A percentile compares a stretch with the other conserved stretches of the same genome.
These are phyloP conservation scores for Wallacemonas rigidus DNA, from an alignment of 208 protist species.

Conservation along the genomic window DNA sequence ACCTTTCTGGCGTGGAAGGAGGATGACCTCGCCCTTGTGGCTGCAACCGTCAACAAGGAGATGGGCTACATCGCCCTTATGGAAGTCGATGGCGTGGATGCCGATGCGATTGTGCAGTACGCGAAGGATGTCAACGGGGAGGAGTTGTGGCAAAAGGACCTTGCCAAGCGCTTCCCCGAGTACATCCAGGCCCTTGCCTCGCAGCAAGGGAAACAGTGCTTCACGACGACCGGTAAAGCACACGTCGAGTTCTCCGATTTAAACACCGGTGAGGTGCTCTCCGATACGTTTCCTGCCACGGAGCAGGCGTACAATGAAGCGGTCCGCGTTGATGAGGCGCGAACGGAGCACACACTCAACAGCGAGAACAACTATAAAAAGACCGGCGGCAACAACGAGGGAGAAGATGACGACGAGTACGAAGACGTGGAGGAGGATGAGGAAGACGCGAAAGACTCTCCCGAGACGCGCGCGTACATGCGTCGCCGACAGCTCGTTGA, in stretches of 20 bases:
- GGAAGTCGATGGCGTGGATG: slow-evolving; percentile 29
- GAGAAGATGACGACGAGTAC: slow-evolving; percentile 24
- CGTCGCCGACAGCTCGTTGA: slow-evolving; percentile 20
- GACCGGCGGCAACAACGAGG: slow-evolving; percentile 10
- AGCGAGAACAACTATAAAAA: slow-evolving; percentile 6
- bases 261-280: slow-evolving; percentile 30
- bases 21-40: slow-evolving; percentile 30
- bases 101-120: slow-evolving; percentile 22
- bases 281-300: slow-evolving; percentile 25
- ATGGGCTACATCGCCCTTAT: slow-evolving; percentile 31
- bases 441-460: slow-evolving; percentile 23
- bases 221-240: slow-evolving; percentile 23
- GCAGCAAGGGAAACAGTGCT: slow-evolving; percentile 21
- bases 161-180: slow-evolving; percentile 33
- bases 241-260: slow-evolving; percentile 32
- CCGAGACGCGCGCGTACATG: slow-evolving; percentile 12
- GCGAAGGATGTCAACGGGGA: slow-evolving; percentile 26
- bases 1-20: slow-evolving; percentile 41
- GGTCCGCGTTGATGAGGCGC: slow-evolving; percentile 29
- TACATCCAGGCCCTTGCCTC: slow-evolving; percentile 28
- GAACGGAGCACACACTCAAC: not conserved
- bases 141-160: slow-evolving; percentile 21
- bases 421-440: slow-evolving; percentile 29
- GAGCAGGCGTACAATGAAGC: slow-evolving; percentile 31
- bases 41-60: slow-evolving; percentile 17